These are phyloP conservation scores for Chytriomyces confervae DNA, from an alignment of 192 early-diverging fungal species.

Conservation along the genomic window DNA sequence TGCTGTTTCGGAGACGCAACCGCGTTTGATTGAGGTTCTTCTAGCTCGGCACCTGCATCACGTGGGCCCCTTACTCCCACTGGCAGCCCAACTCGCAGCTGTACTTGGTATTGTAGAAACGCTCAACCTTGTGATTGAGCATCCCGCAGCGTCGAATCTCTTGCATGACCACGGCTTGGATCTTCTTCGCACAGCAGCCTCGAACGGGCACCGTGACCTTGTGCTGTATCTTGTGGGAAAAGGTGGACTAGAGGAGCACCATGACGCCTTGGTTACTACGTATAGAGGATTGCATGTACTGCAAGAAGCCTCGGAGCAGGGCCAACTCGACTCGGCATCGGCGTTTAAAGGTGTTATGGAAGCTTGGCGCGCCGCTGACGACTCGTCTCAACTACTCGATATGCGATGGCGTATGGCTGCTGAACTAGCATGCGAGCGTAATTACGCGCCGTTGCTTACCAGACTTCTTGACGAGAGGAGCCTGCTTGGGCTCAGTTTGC, in stretches of 20 bases:
- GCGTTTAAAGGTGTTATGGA: conserved; percentile 16
- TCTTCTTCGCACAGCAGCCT: conserved; percentile 9
- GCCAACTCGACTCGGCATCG: neutral
- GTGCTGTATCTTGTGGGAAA: conserved; percentile 25
- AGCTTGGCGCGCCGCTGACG: conserved; percentile 1
- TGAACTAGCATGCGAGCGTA: conserved; percentile 27
- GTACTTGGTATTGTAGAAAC: conserved; percentile 2
- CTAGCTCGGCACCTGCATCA: neutral
- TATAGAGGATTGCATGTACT: conserved; percentile 26
- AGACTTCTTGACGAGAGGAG: conserved; percentile 10
- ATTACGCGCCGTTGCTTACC: neutral
- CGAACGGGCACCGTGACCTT: conserved; percentile 23
- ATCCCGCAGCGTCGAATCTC: neutral
- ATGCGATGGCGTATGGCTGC: conserved; percentile 27
- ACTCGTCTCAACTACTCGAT: neutral
- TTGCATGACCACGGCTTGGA: conserved; percentile 11
- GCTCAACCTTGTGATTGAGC: neutral
- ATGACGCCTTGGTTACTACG: conserved; percentile 13
- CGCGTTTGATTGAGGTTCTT: conserved; percentile 1
- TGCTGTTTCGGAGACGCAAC: neutral
- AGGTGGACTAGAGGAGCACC: conserved; percentile 18
- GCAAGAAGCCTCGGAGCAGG: conserved; percentile 14
- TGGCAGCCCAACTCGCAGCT: neutral
- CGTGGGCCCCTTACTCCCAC: neutral
- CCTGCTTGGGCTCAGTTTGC: too few relatives aligned